phyloP scores from a whole-genome alignment of 805 yeast genomes.

The Wickerhamomyces pijperi region DNA sequence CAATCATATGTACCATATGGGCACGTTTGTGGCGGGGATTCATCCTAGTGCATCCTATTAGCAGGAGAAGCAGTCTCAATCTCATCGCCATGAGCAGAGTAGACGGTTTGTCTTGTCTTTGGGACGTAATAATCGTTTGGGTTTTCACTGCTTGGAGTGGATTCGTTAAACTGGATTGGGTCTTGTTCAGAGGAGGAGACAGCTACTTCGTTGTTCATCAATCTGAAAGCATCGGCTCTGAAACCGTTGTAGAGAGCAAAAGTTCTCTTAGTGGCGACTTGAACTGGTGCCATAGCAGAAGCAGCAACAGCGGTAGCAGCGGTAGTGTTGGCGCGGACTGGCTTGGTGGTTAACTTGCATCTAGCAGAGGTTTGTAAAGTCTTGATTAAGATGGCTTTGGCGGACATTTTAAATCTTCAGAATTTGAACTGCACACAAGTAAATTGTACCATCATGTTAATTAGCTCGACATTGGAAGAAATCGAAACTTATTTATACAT shows the following conservation, averaged over 20 bases:
- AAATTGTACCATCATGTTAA: too few relatives aligned
- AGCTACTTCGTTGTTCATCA: conserved; percentile 13
- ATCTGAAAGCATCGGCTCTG: conserved; percentile 11
- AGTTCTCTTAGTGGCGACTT: conserved; percentile 7
- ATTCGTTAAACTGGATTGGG: conserved; percentile 1
- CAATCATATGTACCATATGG: too few relatives aligned
- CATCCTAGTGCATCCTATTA: conserved; percentile 13
- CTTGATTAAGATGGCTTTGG: conserved; percentile 4
- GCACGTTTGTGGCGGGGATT: too few relatives aligned
- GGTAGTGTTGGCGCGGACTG: conserved; percentile 7
- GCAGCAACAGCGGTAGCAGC: too few relatives aligned
- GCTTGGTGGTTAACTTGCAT: conserved; percentile 5
- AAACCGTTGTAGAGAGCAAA: conserved; percentile 9
- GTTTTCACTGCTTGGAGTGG: neutral
- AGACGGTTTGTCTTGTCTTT: conserved; percentile 15
- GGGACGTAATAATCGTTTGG: neutral
- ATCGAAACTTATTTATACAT: too few relatives aligned
- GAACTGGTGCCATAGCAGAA: neutral
- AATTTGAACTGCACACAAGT: too few relatives aligned
- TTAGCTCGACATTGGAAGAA: too few relatives aligned
- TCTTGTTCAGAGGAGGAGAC: conserved; percentile 4
- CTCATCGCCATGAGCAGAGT: conserved; percentile 17
- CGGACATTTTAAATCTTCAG: too few relatives aligned
- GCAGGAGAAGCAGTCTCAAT: conserved; percentile 21
- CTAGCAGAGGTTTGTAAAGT: conserved; percentile 18